These are phyloP conservation scores for Beauveria medogensis DNA, from an alignment of 2,329 filamentous ascomycete species.

Conservation along the genomic window DNA sequence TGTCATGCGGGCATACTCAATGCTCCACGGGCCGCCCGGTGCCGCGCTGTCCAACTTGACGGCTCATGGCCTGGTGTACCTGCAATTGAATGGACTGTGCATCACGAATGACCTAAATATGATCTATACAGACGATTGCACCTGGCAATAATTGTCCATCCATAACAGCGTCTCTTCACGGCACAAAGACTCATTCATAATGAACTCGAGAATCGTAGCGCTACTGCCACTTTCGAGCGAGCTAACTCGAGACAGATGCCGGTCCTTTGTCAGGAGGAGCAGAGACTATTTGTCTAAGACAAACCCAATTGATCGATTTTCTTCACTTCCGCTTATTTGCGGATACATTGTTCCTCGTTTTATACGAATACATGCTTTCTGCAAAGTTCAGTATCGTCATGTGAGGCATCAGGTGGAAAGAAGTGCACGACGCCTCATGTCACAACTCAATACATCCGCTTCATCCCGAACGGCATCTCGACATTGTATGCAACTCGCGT, in stretches of 20 bases:
- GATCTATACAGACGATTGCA: not conserved
- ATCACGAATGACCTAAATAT: not conserved
- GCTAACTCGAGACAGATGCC: not conserved
- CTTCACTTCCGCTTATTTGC: not conserved
- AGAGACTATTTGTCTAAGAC: slow-evolving; percentile 2
- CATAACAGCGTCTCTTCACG: not conserved
- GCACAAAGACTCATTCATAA: not conserved
- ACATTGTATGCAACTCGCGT: not conserved
- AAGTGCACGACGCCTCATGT: not conserved
- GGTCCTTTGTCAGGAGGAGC: not conserved
- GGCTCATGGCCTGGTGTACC: not conserved
- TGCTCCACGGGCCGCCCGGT: not conserved
- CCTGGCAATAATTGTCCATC: not conserved
- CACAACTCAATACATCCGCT: not conserved
- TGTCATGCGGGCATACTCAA: not conserved
- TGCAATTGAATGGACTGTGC: not conserved
- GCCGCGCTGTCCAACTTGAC: slow-evolving; percentile 5
- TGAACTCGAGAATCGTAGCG: not conserved
- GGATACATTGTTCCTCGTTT: not conserved
- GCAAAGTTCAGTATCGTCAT: not conserved
- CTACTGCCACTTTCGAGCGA: not conserved
- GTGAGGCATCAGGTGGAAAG: not conserved
- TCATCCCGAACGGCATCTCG: not conserved
- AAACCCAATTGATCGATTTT: not conserved
- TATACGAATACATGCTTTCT: not conserved